These are phyloP conservation scores for Calcarisporium arbuscula DNA, from an alignment of 2,329 filamentous ascomycete species.

Conservation along the genomic window DNA sequence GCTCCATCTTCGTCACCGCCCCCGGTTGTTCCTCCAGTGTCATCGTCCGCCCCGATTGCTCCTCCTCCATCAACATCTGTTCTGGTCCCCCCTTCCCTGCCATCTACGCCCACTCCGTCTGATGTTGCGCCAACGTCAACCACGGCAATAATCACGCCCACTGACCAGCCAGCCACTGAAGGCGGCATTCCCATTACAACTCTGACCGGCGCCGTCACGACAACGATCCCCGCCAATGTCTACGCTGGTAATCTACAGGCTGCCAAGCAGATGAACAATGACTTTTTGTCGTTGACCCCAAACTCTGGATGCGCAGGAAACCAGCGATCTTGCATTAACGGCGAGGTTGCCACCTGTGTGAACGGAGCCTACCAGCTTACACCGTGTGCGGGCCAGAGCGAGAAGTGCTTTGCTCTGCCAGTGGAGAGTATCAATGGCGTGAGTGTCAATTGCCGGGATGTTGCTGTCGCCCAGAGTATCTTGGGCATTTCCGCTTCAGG, in stretches of 20 bases:
- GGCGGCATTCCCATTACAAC: conserved; percentile 35
- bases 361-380: conserved; percentile 35
- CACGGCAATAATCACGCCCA: conserved; percentile 8
- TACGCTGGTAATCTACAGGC: conserved; percentile 39
- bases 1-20: not conserved
- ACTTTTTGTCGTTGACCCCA: conserved; percentile 38
- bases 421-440: conserved; percentile 43
- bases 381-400: conserved; percentile 24
- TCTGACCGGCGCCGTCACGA: conserved; percentile 26
- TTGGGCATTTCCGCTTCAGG: no score
- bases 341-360: conserved; percentile 41
- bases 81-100: not conserved
- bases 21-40: not conserved
- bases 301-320: conserved; percentile 38
- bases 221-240: conserved; percentile 32
- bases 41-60: conserved; percentile 1
- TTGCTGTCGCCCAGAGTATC: conserved; percentile 31
- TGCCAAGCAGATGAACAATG: conserved; percentile 39
- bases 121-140: conserved; percentile 6
- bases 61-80: not conserved
- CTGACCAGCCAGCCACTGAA: conserved; percentile 24
- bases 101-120: conserved; percentile 3
- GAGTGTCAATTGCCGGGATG: conserved; percentile 40
- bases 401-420: conserved; percentile 48
- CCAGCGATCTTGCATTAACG: conserved; percentile 47